Conservation (phyloP, 495 filamentous ascomycete genomes). For the Tetracladium setigerum region DNA sequence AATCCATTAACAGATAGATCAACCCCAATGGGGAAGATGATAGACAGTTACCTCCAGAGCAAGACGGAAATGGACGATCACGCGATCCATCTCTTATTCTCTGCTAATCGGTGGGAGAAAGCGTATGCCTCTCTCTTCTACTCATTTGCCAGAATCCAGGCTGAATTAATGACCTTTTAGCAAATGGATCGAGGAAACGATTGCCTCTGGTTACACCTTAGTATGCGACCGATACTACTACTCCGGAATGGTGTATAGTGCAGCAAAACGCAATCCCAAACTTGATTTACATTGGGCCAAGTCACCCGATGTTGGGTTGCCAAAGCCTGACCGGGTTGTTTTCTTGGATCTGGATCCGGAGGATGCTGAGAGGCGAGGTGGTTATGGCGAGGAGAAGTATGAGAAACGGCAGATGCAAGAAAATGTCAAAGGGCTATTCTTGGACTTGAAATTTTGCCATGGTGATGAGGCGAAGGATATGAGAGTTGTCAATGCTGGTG, state of each 20-base stretch:
- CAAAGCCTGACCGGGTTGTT: constrained; percentile 77
- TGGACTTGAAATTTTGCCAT: constrained; percentile 30
- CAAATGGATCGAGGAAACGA: constrained; percentile 50
- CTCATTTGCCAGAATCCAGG: background rate
- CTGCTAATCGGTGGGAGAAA: constrained; percentile 91
- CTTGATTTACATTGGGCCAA: constrained; percentile 71
- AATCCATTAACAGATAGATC: constrained; percentile 55
- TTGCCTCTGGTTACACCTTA: constrained; percentile 61
- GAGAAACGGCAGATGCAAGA: constrained; percentile 79
- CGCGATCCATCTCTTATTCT: constrained; percentile 90
- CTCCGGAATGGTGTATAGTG: constrained; percentile 87
- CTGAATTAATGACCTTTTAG: constrained; percentile 24
- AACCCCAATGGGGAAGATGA: constrained; percentile 84
- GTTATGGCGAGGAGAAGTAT: constrained; percentile 83
- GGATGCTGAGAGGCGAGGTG: constrained; percentile 66
- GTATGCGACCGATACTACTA: constrained; percentile 93
- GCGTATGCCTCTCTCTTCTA: constrained; percentile 35
- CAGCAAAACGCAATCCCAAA: constrained; percentile 71
- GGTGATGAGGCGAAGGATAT: constrained; percentile 29
- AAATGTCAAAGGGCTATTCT: constrained; percentile 69
- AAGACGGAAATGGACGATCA: constrained; percentile 78
- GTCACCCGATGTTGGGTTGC: constrained; percentile 78
- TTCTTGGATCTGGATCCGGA: constrained; percentile 75
- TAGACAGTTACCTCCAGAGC: constrained; percentile 75
- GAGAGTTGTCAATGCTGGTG: constrained; percentile 45